phyloP scores from a whole-genome alignment of 805 yeast species.

The Myxozyma monticola region DNA sequence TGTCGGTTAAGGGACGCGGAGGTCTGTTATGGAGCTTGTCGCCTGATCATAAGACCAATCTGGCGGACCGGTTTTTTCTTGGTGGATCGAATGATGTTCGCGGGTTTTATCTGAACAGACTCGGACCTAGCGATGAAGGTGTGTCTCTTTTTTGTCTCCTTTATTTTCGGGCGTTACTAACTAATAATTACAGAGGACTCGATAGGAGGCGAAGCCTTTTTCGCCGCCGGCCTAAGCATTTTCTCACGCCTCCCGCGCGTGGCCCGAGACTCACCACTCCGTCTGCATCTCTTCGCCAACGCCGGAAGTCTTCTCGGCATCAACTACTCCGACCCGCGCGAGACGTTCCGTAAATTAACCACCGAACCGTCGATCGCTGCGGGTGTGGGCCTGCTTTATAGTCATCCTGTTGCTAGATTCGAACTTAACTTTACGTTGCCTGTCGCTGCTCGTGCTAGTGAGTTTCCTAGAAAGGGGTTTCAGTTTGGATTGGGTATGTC shows the following conservation, averaged over 20 bases:
- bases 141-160: background rate
- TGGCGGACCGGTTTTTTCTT: constrained; percentile 76
- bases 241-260: constrained; percentile 60
- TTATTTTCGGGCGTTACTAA: background rate
- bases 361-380: constrained; percentile 51
- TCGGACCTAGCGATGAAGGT: constrained; percentile 58
- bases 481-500: constrained; percentile 66
- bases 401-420: constrained; percentile 65
- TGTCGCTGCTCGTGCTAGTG: constrained; percentile 51
- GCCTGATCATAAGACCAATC: constrained; percentile 47
- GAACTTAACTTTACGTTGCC: constrained; percentile 68
- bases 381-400: constrained; percentile 63
- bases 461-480: constrained; percentile 59
- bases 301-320: constrained; percentile 57
- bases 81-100: constrained; percentile 78
- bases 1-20: constrained; percentile 50
- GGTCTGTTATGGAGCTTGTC: constrained; percentile 56
- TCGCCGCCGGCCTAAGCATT: constrained; percentile 59
- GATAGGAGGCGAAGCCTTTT: constrained; percentile 66
- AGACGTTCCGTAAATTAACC: constrained; percentile 37
- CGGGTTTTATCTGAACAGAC: constrained; percentile 65
- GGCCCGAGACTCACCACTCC: constrained; percentile 50
- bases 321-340: constrained; percentile 22
- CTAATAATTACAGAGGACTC: constrained; percentile 43
- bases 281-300: constrained; percentile 62